These are phyloP conservation scores for Phaeosphaeriaceae sp. DNA, from an alignment of 2,329 filamentous ascomycete genomes.

Conservation along the genomic window DNA sequence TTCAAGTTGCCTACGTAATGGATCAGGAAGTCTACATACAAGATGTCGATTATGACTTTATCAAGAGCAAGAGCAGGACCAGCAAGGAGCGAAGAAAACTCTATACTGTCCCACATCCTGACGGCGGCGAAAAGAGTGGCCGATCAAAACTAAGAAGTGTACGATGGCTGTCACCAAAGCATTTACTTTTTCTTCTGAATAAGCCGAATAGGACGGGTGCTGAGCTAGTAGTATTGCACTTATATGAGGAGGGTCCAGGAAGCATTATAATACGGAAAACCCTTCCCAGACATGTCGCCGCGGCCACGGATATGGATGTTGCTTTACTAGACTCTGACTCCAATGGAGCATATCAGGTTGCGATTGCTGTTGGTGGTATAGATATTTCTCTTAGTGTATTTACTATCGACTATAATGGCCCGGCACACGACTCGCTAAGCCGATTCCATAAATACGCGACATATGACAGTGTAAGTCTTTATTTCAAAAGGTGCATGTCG, in stretches of 20 bases:
- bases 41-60: slow-evolving; percentile 61
- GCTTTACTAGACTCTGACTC: slow-evolving; percentile 67
- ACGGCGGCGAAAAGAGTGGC: slow-evolving; percentile 44
- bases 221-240: slow-evolving; percentile 62
- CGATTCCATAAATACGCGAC: slow-evolving; percentile 58
- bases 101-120: slow-evolving; percentile 38
- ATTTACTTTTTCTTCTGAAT: slow-evolving; percentile 64
- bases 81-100: slow-evolving; percentile 37
- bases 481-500: not conserved
- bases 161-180: slow-evolving; percentile 61
- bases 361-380: slow-evolving; percentile 79
- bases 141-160: slow-evolving; percentile 62
- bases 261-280: slow-evolving; percentile 59
- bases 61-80: slow-evolving; percentile 45
- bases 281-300: slow-evolving; percentile 72
- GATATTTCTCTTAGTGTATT: slow-evolving; percentile 80
- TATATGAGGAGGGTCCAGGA: slow-evolving; percentile 64
- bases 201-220: slow-evolving; percentile 60
- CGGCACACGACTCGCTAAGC: slow-evolving; percentile 52
- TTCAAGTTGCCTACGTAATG: slow-evolving; percentile 79
- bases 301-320: slow-evolving; percentile 79
- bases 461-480: slow-evolving; percentile 57
- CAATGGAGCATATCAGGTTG: slow-evolving; percentile 73
- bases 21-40: slow-evolving; percentile 75
- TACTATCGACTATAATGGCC: slow-evolving; percentile 73